Evolutionary conservation across 192 early-diverging fungal genomes (phyloP).

Genomic region (Backusella liffmaniae): DNA sequence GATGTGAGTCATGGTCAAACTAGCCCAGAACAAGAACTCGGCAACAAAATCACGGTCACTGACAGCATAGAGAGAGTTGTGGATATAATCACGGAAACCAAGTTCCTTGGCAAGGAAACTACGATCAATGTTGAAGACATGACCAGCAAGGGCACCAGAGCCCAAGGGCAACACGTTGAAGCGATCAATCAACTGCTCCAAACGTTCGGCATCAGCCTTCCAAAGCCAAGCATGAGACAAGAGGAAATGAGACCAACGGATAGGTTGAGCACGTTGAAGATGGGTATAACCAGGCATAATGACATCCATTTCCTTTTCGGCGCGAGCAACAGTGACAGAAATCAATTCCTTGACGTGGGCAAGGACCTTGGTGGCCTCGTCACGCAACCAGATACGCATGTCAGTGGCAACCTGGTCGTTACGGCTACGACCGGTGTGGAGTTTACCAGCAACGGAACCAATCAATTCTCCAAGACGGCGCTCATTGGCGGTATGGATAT

Average conservation of each 20-base stretch:
- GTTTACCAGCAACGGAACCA: slow-evolving; percentile 90
- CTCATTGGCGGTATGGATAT: slow-evolving; percentile 99
- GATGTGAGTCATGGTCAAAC: slow-evolving; percentile 89
- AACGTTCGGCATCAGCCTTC: slow-evolving; percentile 84
- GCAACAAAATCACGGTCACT: slow-evolving; percentile 97
- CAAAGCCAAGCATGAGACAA: slow-evolving; percentile 89
- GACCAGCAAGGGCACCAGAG: slow-evolving; percentile 92
- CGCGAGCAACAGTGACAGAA: slow-evolving; percentile 68
- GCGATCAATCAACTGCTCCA: slow-evolving; percentile 79
- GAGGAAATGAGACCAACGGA: slow-evolving; percentile 94
- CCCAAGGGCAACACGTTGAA: slow-evolving; percentile 88
- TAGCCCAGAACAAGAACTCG: slow-evolving; percentile 95
- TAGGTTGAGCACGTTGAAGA: slow-evolving; percentile 96
- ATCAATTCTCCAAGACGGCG: slow-evolving; percentile 90
- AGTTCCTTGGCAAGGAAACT: slow-evolving; percentile 85
- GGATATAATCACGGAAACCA: slow-evolving; percentile 81
- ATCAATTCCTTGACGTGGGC: slow-evolving; percentile 77
- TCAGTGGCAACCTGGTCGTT: slow-evolving; percentile 99
- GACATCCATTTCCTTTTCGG: slow-evolving; percentile 87
- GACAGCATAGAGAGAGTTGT: slow-evolving; percentile 91
- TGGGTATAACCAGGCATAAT: slow-evolving; percentile 99
- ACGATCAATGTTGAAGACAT: slow-evolving; percentile 96
- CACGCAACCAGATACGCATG: slow-evolving; percentile 92
- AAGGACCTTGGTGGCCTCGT: slow-evolving; percentile 66
- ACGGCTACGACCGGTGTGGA: slow-evolving; percentile 94